These are phyloP conservation scores for Actinidia chinensis DNA, from an alignment of 179 eudicot genomes.

Conservation along the genomic window DNA sequence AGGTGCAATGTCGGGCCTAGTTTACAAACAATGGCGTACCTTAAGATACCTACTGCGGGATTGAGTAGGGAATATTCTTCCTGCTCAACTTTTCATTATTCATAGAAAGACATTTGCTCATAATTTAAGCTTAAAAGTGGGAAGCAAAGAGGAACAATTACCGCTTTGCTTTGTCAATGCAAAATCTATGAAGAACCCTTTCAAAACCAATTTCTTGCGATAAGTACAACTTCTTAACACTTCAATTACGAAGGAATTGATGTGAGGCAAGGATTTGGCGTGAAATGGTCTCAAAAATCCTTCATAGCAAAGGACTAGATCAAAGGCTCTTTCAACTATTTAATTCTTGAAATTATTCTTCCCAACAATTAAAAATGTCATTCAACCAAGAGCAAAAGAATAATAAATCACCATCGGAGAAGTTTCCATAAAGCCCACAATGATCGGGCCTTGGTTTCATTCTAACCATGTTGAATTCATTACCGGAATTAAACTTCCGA, in stretches of 20 bases:
- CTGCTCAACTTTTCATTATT: not conserved
- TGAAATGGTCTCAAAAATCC: not conserved
- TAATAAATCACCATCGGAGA: not conserved
- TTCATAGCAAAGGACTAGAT: not conserved
- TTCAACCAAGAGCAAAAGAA: no score
- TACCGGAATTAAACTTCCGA: slow-evolving; percentile 11
- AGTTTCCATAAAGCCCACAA: not conserved
- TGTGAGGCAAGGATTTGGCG: not conserved
- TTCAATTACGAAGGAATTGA: not conserved
- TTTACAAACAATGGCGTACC: no score
- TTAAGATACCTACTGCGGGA: not conserved
- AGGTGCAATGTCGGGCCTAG: no score
- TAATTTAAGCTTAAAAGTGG: not conserved
- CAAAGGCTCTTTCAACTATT: not conserved
- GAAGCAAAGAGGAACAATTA: not conserved
- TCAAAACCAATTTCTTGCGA: not conserved
- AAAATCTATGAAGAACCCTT: not conserved
- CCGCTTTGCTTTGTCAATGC: no score
- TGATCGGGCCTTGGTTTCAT: not conserved
- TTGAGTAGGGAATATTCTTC: not conserved
- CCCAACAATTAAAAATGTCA: not conserved
- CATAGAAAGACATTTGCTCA: not conserved
- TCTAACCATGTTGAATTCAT: slow-evolving; percentile 6
- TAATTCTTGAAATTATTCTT: not conserved
- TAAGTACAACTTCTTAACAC: not conserved